These are phyloP conservation scores for Ascochyta fabae DNA, from an alignment of 2,329 filamentous ascomycete species.

Conservation along the genomic window DNA sequence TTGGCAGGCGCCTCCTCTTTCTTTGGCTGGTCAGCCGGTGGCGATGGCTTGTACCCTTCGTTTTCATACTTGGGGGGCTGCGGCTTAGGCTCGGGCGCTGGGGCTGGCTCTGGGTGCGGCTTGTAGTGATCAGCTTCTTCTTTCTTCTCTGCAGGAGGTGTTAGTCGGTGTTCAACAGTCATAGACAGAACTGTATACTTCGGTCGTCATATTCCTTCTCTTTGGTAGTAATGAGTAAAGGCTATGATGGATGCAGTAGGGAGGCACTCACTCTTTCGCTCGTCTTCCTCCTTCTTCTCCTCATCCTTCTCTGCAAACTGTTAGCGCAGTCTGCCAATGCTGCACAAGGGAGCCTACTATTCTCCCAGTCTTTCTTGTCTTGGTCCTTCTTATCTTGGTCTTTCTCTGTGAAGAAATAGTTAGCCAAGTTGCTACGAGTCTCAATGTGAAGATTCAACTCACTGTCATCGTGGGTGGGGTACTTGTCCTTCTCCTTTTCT, in stretches of 20 bases:
- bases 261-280: not conserved
- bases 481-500: not conserved
- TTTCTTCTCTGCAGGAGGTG: not conserved
- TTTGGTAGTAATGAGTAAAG: not conserved
- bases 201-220: conserved; percentile 1
- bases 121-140: conserved; percentile 2
- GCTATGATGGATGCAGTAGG: not conserved
- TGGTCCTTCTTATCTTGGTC: conserved; percentile 2
- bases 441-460: not conserved
- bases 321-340: not conserved
- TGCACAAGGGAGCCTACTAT: not conserved
- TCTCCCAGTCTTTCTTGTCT: conserved; percentile 1
- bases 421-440: not conserved
- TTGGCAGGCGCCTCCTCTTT: conserved; percentile 3
- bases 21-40: not conserved
- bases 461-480: not conserved
- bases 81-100: not conserved
- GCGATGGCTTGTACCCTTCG: not conserved
- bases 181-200: not conserved
- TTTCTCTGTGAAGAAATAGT: not conserved
- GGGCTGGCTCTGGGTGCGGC: conserved; percentile 2
- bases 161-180: not conserved
- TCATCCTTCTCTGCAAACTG: conserved; percentile 8
- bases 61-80: not conserved
- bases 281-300: conserved; percentile 1